Conservation (phyloP, 2,329 filamentous ascomycete species). For the Neoarthrinium moseri region DNA sequence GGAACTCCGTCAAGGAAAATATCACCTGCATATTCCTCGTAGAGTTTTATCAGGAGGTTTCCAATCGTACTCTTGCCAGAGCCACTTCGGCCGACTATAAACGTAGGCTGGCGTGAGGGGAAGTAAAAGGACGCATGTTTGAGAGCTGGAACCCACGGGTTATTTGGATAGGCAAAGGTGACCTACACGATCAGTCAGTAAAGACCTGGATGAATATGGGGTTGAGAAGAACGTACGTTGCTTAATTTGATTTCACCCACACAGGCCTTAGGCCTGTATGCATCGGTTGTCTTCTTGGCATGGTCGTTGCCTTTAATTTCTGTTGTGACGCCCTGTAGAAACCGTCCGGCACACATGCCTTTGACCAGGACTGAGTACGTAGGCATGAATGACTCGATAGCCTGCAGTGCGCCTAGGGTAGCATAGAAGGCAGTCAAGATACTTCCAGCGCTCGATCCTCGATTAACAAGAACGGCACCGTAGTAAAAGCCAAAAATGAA, state of each 20-base stretch:
- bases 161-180: slow-evolving; percentile 79
- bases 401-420: slow-evolving; percentile 72
- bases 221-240: slow-evolving; percentile 49
- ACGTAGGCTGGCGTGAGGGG: slow-evolving; percentile 69
- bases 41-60: slow-evolving; percentile 77
- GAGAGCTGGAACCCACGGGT: slow-evolving; percentile 60
- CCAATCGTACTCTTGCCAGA: slow-evolving; percentile 90
- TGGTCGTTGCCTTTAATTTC: slow-evolving; percentile 23
- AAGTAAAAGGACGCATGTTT: slow-evolving; percentile 66
- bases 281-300: slow-evolving; percentile 28
- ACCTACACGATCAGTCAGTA: slow-evolving; percentile 47
- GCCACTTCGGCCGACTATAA: slow-evolving; percentile 82
- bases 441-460: slow-evolving; percentile 60
- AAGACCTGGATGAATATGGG: neutral
- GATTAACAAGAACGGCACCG: slow-evolving; percentile 66
- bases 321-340: slow-evolving; percentile 49
- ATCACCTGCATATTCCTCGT: slow-evolving; percentile 62
- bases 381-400: slow-evolving; percentile 71
- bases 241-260: slow-evolving; percentile 68
- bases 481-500: slow-evolving; percentile 94
- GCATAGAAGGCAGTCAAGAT: slow-evolving; percentile 86
- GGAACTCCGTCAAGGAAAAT: slow-evolving; percentile 68
- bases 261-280: slow-evolving; percentile 42
- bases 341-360: slow-evolving; percentile 70
- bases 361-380: slow-evolving; percentile 77